Conservation (phyloP, 2,329 filamentous ascomycete species). For the Penicillium occitanis region DNA sequence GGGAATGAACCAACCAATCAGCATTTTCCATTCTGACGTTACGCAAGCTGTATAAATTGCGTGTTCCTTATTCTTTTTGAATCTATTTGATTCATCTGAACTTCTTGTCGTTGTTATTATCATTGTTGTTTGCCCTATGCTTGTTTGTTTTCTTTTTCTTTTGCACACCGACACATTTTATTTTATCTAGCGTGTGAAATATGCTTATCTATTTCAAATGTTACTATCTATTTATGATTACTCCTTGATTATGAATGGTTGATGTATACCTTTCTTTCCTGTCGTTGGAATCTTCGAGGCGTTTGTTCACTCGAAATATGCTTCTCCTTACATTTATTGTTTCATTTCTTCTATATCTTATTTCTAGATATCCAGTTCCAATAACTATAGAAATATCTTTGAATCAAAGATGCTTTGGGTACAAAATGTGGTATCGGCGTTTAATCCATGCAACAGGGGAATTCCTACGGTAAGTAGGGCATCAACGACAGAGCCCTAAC, state of each 20-base stretch:
- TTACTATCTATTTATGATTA: neutral
- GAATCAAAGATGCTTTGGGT: too few species aligned
- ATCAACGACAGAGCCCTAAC: too few species aligned
- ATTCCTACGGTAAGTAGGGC: too few species aligned
- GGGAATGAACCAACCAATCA: neutral
- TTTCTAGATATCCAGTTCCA: too few species aligned
- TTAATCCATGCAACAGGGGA: too few species aligned
- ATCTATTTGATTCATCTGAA: neutral
- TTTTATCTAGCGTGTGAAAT: neutral
- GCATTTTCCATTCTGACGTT: neutral
- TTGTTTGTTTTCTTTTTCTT: neutral
- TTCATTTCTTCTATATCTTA: neutral
- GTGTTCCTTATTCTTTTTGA: constrained; percentile 27
- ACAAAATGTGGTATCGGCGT: too few species aligned
- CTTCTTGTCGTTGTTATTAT: neutral
- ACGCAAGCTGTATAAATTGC: constrained; percentile 36
- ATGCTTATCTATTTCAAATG: neutral
- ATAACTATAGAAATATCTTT: too few species aligned
- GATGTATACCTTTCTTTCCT: neutral
- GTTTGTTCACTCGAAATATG: neutral
- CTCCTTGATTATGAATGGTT: neutral
- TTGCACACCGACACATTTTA: neutral
- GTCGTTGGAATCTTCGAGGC: neutral
- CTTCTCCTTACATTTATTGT: neutral
- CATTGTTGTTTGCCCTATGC: neutral